Conservation (phyloP, 1,284 basidiomycete species). For the Wolfiporia cocos region DNA sequence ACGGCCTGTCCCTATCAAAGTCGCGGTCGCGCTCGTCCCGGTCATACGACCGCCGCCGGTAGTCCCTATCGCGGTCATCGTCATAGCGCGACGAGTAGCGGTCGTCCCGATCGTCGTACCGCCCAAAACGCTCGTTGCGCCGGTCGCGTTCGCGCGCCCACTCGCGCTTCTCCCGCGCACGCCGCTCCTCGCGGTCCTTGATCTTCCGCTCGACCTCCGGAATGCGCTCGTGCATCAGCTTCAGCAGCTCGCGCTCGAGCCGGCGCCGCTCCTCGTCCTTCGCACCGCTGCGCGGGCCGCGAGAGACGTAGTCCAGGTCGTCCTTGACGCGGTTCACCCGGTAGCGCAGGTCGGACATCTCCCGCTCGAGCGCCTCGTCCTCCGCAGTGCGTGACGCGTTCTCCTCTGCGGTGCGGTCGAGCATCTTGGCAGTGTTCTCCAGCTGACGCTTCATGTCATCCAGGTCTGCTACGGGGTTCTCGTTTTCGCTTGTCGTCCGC, state of each 20-base stretch:
- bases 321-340: constrained; percentile 87
- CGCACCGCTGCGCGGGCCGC: constrained; percentile 66
- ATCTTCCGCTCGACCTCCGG: constrained; percentile 89
- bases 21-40: constrained; percentile 33
- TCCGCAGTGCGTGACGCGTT: constrained; percentile 61
- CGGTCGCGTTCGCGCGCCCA: constrained; percentile 79
- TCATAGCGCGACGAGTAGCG: constrained; percentile 32
- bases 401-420: constrained; percentile 69
- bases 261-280: constrained; percentile 86
- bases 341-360: constrained; percentile 86
- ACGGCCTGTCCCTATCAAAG: constrained; percentile 19
- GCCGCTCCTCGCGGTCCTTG: constrained; percentile 73
- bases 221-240: constrained; percentile 86
- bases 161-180: constrained; percentile 73
- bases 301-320: constrained; percentile 87
- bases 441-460: constrained; percentile 86
- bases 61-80: constrained; percentile 31
- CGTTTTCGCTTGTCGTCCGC: constrained; percentile 66
- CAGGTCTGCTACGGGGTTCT: constrained; percentile 71
- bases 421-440: constrained; percentile 75
- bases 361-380: constrained; percentile 86
- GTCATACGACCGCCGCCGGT: constrained; percentile 33
- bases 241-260: constrained; percentile 85
- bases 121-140: constrained; percentile 77
- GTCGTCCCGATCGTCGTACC: constrained; percentile 46